Conservation (phyloP, 306 rosid genomes). For the Prunus davidiana region DNA sequence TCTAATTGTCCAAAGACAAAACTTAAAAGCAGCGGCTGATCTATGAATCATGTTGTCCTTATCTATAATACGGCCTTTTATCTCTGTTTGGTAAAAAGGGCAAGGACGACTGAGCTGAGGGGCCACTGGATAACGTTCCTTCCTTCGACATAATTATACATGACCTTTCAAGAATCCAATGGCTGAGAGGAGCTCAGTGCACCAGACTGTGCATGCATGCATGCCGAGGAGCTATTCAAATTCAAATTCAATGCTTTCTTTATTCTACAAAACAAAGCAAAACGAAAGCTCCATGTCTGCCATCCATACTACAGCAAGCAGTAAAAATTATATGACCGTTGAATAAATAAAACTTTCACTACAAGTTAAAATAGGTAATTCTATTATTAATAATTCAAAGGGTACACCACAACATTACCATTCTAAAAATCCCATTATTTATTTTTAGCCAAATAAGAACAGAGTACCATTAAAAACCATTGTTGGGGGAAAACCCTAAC, state of each 20-base stretch:
- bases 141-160: background rate
- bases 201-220: background rate
- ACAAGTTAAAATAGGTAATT: background rate
- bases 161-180: constrained; percentile 7
- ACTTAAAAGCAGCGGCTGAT: background rate
- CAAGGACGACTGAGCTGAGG: background rate
- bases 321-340: constrained; percentile 4
- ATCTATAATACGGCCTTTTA: background rate
- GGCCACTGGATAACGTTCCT: background rate
- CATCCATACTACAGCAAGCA: too few relatives aligned
- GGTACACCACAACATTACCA: background rate
- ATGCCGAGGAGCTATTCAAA: background rate
- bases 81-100: background rate
- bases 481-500: background rate
- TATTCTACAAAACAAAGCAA: background rate
- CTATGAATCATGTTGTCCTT: background rate
- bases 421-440: background rate
- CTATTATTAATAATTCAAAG: too few relatives aligned
- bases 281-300: too few relatives aligned
- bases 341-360: background rate
- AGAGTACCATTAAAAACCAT: background rate
- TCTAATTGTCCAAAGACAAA: background rate
- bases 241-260: background rate
- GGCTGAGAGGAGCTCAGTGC: background rate
- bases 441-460: background rate